Conservation (phyloP, 2,329 filamentous ascomycete genomes). For the Fusarium cicatricum region DNA sequence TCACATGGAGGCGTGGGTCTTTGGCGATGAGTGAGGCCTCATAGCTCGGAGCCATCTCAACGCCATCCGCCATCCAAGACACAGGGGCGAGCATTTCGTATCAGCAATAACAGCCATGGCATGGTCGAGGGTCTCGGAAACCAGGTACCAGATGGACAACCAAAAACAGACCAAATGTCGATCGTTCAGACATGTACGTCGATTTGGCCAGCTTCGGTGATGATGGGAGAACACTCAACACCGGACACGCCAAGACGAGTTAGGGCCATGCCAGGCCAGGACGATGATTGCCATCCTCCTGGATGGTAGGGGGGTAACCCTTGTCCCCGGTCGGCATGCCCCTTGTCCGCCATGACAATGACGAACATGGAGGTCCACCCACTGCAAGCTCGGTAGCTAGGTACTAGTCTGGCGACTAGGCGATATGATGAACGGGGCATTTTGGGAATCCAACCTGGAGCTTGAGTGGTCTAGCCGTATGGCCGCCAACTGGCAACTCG, state of each 20-base stretch:
- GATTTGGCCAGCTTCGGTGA: background rate
- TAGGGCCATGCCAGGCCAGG: constrained; percentile 15
- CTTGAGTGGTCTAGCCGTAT: constrained; percentile 29
- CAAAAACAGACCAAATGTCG: background rate
- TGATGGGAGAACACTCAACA: constrained; percentile 1
- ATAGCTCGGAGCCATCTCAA: background rate
- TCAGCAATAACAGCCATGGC: background rate
- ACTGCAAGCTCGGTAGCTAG: constrained; percentile 42
- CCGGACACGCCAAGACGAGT: constrained; percentile 2
- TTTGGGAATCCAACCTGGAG: constrained; percentile 35
- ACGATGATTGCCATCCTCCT: constrained; percentile 20
- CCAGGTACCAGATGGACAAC: background rate
- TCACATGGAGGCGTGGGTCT: constrained; percentile 4
- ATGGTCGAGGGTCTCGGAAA: background rate
- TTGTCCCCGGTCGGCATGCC: constrained; percentile 20
- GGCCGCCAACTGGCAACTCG: constrained; percentile 29
- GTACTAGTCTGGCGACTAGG: constrained; percentile 31
- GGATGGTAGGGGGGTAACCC: constrained; percentile 4
- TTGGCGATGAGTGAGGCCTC: background rate
- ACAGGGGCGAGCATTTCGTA: background rate
- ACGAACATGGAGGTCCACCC: constrained; percentile 42
- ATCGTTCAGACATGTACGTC: background rate
- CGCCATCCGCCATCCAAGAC: background rate
- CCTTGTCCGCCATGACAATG: constrained; percentile 37
- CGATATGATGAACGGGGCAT: constrained; percentile 38